These are phyloP conservation scores for Brassica incana DNA, from an alignment of 345 rosid species.

Conservation along the genomic window DNA sequence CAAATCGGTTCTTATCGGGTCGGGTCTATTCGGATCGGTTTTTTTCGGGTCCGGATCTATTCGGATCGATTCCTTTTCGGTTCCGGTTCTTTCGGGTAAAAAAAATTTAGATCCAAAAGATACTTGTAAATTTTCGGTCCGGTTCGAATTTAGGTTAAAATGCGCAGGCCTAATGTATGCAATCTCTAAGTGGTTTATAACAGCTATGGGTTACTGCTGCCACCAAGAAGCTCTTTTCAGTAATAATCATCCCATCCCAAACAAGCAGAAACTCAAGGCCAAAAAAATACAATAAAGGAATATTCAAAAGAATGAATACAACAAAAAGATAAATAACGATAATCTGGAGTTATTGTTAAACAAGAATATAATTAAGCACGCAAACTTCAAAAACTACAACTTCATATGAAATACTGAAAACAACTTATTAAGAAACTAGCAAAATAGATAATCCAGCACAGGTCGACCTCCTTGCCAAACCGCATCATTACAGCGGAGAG, in stretches of 20 bases:
- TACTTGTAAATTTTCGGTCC: too few relatives aligned
- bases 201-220: slow-evolving; percentile 27
- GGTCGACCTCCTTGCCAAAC: slow-evolving; percentile 43
- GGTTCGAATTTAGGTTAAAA: too few relatives aligned
- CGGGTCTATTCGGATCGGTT: too few relatives aligned
- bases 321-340: slow-evolving; percentile 32
- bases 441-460: slow-evolving; percentile 58
- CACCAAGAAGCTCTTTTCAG: slow-evolving; percentile 18
- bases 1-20: too few relatives aligned
- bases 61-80: too few relatives aligned
- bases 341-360: slow-evolving; percentile 44
- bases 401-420: slow-evolving; percentile 52
- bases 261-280: slow-evolving; percentile 22
- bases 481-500: slow-evolving; percentile 34
- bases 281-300: not conserved
- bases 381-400: slow-evolving; percentile 64
- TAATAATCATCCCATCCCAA: slow-evolving; percentile 21
- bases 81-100: too few relatives aligned
- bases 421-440: slow-evolving; percentile 65
- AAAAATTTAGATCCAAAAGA: too few relatives aligned
- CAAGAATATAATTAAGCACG: slow-evolving; percentile 60
- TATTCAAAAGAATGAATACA: slow-evolving; percentile 33
- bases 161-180: not conserved
- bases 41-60: too few relatives aligned
- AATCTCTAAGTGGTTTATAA: not conserved